A percentile compares a stretch with the other conserved stretches of the same genome.
Conservation (phyloP, 306 rosid genomes). For the Biancaea sappan region DNA sequence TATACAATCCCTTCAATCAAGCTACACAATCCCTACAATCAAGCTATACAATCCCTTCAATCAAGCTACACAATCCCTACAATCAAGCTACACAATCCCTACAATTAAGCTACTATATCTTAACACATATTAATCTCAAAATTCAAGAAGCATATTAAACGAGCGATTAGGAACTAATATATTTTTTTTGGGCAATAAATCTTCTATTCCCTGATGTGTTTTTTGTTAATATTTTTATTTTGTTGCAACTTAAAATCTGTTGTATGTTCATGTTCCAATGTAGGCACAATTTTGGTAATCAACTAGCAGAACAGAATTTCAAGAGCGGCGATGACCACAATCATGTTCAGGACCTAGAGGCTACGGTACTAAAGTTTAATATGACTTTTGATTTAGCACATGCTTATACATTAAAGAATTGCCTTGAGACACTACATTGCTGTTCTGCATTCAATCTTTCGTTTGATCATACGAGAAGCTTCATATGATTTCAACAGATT, state of each 20-base stretch:
- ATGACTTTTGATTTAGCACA: constrained; percentile 13
- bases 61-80: too few species aligned
- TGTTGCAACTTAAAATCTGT: constrained; percentile 20
- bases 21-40: too few species aligned
- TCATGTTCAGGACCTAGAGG: constrained; percentile 64
- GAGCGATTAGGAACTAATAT: constrained; percentile 17
- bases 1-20: too few species aligned
- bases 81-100: too few species aligned
- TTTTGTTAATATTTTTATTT: constrained; percentile 3
- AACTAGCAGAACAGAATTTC: constrained; percentile 51
- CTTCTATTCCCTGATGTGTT: neutral
- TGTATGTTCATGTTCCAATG: constrained; percentile 7
- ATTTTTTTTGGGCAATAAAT: too few species aligned
- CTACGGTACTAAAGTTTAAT: constrained; percentile 51
- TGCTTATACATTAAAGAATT: neutral
- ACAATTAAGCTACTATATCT: too few species aligned
- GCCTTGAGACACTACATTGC: neutral
- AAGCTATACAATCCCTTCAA: too few species aligned
- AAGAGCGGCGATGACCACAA: constrained; percentile 47
- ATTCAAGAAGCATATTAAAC: neutral
- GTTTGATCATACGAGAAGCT: constrained; percentile 27
- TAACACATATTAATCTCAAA: neutral
- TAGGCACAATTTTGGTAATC: constrained; percentile 54
- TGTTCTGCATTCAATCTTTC: constrained; percentile 21
- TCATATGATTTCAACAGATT: constrained; percentile 32